Percentiles rank a stretch among this genome's conserved stretches.
Evolutionary conservation across 139 green algal genomes (phyloP).

Genomic region (Nannochloris sp.): DNA sequence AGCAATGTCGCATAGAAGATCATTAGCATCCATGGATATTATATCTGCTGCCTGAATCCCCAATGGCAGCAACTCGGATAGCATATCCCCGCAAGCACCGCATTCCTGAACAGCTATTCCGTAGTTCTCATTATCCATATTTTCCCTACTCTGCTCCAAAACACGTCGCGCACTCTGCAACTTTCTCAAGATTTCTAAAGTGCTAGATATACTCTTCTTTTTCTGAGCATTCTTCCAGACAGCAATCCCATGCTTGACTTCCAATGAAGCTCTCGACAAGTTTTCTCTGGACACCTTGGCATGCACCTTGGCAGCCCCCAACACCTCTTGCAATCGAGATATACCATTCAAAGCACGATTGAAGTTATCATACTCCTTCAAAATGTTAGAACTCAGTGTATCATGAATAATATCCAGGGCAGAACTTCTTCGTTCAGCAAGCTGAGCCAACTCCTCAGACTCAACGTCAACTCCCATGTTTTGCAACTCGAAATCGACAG

Average conservation of each 20-base stretch:
- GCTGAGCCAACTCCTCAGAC: conserved; percentile 19
- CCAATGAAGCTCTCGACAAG: conserved; percentile 22
- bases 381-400: conserved; percentile 32
- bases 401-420: conserved; percentile 42
- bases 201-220: conserved; percentile 23
- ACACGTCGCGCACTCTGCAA: conserved; percentile 21
- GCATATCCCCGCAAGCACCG: neutral
- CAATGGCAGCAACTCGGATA: neutral
- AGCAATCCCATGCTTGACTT: conserved; percentile 14
- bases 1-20: neutral
- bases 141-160: conserved; percentile 20
- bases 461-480: conserved; percentile 16
- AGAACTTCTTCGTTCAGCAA: conserved; percentile 29
- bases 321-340: neutral
- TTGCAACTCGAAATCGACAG: neutral
- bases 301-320: conserved; percentile 19
- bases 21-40: neutral
- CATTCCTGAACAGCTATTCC: neutral
- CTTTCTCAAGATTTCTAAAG: conserved; percentile 26
- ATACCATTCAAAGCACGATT: conserved; percentile 33
- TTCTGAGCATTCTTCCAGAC: conserved; percentile 25
- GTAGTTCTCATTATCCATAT: conserved; percentile 11
- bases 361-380: conserved; percentile 40
- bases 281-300: conserved; percentile 17
- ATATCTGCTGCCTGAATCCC: neutral